Evolutionary conservation across 2,329 filamentous ascomycete species (phyloP).

Genomic region (Pestalotiopsis sp.): DNA sequence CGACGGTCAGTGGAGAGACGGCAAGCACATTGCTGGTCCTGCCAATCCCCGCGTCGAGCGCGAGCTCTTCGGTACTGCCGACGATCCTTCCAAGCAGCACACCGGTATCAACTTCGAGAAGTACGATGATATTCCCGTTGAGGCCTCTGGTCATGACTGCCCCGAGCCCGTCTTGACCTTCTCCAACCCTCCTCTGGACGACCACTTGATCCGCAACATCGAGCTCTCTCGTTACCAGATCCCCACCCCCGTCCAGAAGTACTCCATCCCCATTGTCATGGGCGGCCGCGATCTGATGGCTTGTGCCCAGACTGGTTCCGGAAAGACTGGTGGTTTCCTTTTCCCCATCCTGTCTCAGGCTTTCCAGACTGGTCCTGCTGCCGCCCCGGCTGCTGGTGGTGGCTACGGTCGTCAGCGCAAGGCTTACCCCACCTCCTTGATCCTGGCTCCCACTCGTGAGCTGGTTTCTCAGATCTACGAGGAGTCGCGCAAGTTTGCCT

Average conservation of each 20-base stretch:
- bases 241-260: slow-evolving; percentile 97
- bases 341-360: slow-evolving; percentile 99
- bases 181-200: slow-evolving; percentile 92
- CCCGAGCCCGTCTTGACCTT: slow-evolving; percentile 90
- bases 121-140: slow-evolving; percentile 98
- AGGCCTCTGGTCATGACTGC: slow-evolving; percentile 91
- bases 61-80: slow-evolving; percentile 88
- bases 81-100: slow-evolving; percentile 93
- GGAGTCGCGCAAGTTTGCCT: slow-evolving; percentile 96
- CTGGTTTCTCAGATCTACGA: slow-evolving; percentile 98
- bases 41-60: slow-evolving; percentile 88
- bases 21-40: slow-evolving; percentile 92
- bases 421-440: slow-evolving; percentile 94
- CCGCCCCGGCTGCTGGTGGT: slow-evolving; percentile 62
- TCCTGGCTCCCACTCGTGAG: slow-evolving; percentile 96
- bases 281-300: slow-evolving; percentile 97
- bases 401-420: slow-evolving; percentile 94
- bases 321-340: slow-evolving; percentile 99
- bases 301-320: slow-evolving; percentile 98
- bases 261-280: slow-evolving; percentile 99
- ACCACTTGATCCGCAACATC: slow-evolving; percentile 92
- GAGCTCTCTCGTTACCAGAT: slow-evolving; percentile 92
- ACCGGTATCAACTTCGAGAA: slow-evolving; percentile 99
- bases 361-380: slow-evolving; percentile 83
- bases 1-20: slow-evolving; percentile 94